Conservation (phyloP, 805 yeast genomes). For the Nakazawaea holstii region DNA sequence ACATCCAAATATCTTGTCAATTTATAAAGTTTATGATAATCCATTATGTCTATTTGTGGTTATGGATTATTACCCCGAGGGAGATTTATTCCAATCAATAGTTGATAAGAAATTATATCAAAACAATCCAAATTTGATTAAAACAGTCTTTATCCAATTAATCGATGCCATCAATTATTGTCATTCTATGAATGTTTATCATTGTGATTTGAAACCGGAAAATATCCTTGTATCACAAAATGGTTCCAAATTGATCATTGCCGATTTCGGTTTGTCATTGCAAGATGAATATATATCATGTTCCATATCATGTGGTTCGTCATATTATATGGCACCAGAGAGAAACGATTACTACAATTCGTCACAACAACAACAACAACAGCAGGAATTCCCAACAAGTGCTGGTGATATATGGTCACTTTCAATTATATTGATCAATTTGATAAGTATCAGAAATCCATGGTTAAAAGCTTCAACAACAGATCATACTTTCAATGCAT, state of each 20-base stretch:
- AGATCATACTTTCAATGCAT: constrained; percentile 63
- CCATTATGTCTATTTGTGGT: constrained; percentile 59
- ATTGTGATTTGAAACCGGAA: constrained; percentile 95
- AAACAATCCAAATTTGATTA: constrained; percentile 43
- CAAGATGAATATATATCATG: constrained; percentile 50
- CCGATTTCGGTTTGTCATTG: constrained; percentile 90
- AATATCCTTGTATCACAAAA: constrained; percentile 66
- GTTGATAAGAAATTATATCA: constrained; percentile 66
- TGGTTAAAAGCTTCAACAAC: constrained; percentile 77
- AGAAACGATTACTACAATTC: constrained; percentile 28
- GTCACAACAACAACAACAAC: too few relatives aligned
- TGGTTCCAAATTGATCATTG: constrained; percentile 54
- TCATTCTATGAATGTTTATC: constrained; percentile 79
- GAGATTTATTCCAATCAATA: constrained; percentile 82
- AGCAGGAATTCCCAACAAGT: constrained; percentile 47
- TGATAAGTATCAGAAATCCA: constrained; percentile 81
- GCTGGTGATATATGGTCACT: constrained; percentile 88
- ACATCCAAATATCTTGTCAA: constrained; percentile 74
- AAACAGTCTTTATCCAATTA: constrained; percentile 66
- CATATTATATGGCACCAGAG: constrained; percentile 94
- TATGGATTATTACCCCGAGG: constrained; percentile 82
- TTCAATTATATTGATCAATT: constrained; percentile 73
- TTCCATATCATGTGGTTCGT: constrained; percentile 78
- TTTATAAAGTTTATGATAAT: constrained; percentile 66
- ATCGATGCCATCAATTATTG: constrained; percentile 79